Evolutionary conservation across 441 rosid genomes (phyloP), one percentile per base, ranked within the genome.

Genomic region (Geranium incanum): DNA sequence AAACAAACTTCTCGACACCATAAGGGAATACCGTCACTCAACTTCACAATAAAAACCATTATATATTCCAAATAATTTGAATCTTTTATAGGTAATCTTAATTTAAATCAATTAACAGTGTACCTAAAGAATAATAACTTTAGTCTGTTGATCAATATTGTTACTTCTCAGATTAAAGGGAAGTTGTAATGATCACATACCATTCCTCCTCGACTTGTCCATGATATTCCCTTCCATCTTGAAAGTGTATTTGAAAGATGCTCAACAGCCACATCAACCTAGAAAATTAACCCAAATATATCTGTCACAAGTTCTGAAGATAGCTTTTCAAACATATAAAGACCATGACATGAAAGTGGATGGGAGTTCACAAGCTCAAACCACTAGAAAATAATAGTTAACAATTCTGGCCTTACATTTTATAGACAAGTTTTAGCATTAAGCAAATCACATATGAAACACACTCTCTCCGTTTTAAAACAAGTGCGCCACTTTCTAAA

Each of bases 151-250:
- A 16, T 55, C 23, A 16, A 0, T 16, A 16, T 15, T 55, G 23
- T 55, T 55, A 55, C 23, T 55, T 55, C 23, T 55, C 21, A 11
- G 6, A 66, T 67, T 64, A 13, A 23, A 3, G 36, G 12, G n/a
- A 62, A 7, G 11, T 62, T 7, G 21, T 21, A 23, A 63, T 19
- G 38, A 39, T 68, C 73, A 48, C 86, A 74, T 87, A 87, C 91
- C 89, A 83, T 78, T 84, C 94, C 92, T 74, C 89, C 97, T 78
- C 89, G 81, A 79, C 85, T 84, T 13, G 87, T 84, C 97, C 97
- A 90, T 6, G 85, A 81, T 78, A 88, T 80, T 68, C 82, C 80
- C 75, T 87, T 85, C 96, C 94, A 88, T 83, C 82, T 87, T 75
- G 55, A 72, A 67, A 85, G 72, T 57, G 81, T 81, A 66, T 78